Evolutionary conservation across 805 yeast genomes (phyloP).

Genomic region (Cephaloascus albidus): DNA sequence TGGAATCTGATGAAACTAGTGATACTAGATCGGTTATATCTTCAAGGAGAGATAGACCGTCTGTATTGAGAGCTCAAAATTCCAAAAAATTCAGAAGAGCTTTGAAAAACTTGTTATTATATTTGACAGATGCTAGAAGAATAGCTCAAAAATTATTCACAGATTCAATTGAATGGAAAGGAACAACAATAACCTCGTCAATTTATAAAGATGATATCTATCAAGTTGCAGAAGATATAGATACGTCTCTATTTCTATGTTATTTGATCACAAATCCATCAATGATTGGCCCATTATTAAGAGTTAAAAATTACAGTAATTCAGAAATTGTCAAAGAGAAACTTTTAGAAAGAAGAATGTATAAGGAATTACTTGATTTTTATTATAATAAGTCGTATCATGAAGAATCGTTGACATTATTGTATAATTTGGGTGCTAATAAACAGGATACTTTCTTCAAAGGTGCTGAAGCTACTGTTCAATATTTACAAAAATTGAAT

Average conservation of each 20-base stretch:
- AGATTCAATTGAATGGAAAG: slow-evolving; percentile 4
- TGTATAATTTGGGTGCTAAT: slow-evolving; percentile 17
- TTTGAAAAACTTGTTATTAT: slow-evolving; percentile 21
- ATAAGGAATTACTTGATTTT: slow-evolving; percentile 69
- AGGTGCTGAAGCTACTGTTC: slow-evolving; percentile 36
- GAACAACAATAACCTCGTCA: neutral
- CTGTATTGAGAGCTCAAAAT: neutral
- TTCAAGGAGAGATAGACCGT: neutral
- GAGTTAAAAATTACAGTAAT: slow-evolving; percentile 71
- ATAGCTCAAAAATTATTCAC: slow-evolving; percentile 21
- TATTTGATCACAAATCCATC: slow-evolving; percentile 62
- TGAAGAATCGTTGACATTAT: slow-evolving; percentile 53
- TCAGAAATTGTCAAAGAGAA: slow-evolving; percentile 48
- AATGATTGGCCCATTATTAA: slow-evolving; percentile 72
- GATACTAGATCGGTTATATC: neutral
- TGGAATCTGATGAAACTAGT: neutral
- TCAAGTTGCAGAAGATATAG: slow-evolving; percentile 41
- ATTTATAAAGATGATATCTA: neutral
- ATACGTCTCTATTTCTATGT: slow-evolving; percentile 69
- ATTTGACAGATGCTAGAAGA: slow-evolving; percentile 40
- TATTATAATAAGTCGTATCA: slow-evolving; percentile 58
- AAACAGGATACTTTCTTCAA: slow-evolving; percentile 7
- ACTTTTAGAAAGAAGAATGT: slow-evolving; percentile 36
- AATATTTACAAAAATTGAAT: slow-evolving; percentile 49
- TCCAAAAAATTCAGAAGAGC: slow-evolving; percentile 5